phyloP scores from a whole-genome alignment of 2,329 filamentous ascomycete genomes.

The Fusarium secorum region DNA sequence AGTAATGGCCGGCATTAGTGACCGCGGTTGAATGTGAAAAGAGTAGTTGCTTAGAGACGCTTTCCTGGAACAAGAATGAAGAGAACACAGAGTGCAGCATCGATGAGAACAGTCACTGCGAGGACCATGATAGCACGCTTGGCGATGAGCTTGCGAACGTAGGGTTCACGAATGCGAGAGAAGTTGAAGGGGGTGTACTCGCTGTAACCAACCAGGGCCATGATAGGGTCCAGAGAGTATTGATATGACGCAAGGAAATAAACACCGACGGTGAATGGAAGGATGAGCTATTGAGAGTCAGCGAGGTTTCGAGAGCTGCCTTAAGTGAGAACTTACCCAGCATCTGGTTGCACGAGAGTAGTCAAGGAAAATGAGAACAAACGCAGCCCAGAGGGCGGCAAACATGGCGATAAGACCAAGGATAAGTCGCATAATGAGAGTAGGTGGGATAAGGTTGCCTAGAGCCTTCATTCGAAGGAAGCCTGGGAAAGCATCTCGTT shows the following conservation, averaged over 20 bases:
- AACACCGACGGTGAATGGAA: constrained; percentile 90
- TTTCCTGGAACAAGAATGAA: constrained; percentile 97
- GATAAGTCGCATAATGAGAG: constrained; percentile 84
- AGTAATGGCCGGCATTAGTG: constrained; percentile 40
- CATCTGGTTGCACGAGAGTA: constrained; percentile 75
- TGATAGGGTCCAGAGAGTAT: constrained; percentile 91
- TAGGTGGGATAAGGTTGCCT: constrained; percentile 92
- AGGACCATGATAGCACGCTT: constrained; percentile 86
- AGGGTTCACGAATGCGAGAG: constrained; percentile 86
- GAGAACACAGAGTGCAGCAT: constrained; percentile 82
- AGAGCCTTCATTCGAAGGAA: constrained; percentile 95
- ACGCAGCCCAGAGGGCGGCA: constrained; percentile 91
- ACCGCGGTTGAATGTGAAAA: constrained; percentile 9
- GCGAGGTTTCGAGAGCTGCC: background rate
- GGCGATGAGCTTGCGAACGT: constrained; percentile 83
- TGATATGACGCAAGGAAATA: constrained; percentile 93
- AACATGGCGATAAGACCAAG: constrained; percentile 85
- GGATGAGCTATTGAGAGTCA: constrained; percentile 62
- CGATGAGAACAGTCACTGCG: constrained; percentile 75
- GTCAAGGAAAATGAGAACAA: constrained; percentile 91
- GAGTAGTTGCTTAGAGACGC: constrained; percentile 62
- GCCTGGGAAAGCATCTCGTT: constrained; percentile 97
- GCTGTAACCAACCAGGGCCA: constrained; percentile 88
- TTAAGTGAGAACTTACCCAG: constrained; percentile 71
- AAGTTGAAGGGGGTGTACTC: constrained; percentile 98